A percentile compares a stretch with the other conserved stretches of the same genome.
Evolutionary conservation across 2,329 filamentous ascomycete genomes (phyloP).

Genomic region (Neospermospora avenae): DNA sequence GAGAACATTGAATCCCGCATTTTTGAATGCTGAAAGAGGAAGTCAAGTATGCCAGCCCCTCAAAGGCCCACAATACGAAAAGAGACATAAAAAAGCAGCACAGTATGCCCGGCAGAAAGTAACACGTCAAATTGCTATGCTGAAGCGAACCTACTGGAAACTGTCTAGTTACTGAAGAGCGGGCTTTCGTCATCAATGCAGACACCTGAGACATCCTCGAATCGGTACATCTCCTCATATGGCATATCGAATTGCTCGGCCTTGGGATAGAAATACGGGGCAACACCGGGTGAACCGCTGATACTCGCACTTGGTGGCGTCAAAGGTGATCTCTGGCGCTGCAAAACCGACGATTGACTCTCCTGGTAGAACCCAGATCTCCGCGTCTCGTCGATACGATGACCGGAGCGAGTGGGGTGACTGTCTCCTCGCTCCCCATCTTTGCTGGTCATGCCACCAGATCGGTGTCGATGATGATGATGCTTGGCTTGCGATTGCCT

Average conservation of each 20-base stretch:
- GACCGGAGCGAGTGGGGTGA: neutral
- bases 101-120: neutral
- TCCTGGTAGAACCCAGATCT: slow-evolving; percentile 9
- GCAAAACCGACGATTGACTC: neutral
- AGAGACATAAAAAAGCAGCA: neutral
- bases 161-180: slow-evolving; percentile 29
- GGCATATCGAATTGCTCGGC: slow-evolving; percentile 20
- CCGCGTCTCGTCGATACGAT: slow-evolving; percentile 1
- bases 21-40: neutral
- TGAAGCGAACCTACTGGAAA: neutral
- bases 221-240: slow-evolving; percentile 24
- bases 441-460: slow-evolving; percentile 4
- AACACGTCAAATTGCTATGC: neutral
- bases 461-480: slow-evolving; percentile 15
- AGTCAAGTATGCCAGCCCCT: neutral
- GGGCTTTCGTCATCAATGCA: slow-evolving; percentile 26
- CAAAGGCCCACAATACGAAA: neutral
- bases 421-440: slow-evolving; percentile 6
- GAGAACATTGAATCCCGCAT: slow-evolving; percentile 13
- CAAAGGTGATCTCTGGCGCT: slow-evolving; percentile 23
- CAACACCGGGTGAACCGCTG: slow-evolving; percentile 4
- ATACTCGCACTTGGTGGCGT: slow-evolving; percentile 24
- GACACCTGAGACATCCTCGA: slow-evolving; percentile 31
- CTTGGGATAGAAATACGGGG: slow-evolving; percentile 26
- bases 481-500: slow-evolving; percentile 27